Conservation (phyloP, 768 basidiomycete genomes). For the Filobasidium floriforme region DNA sequence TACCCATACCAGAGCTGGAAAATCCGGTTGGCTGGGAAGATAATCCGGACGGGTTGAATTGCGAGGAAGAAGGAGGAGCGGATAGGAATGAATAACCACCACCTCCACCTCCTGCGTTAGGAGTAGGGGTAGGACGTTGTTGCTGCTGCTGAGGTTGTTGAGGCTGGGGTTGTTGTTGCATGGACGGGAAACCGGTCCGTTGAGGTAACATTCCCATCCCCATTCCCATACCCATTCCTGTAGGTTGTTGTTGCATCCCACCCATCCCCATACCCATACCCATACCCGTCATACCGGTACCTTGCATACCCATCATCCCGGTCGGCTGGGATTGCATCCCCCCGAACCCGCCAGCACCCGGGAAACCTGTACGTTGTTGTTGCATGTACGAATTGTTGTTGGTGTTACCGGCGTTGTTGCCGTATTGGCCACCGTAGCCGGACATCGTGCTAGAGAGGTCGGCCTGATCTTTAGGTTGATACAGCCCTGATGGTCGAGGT, state of each 20-base stretch:
- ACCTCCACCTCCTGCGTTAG: too few relatives aligned
- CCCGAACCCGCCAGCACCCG: too few relatives aligned
- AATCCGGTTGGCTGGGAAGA: slow-evolving; percentile 24
- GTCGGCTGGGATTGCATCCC: neutral
- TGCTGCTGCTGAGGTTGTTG: slow-evolving; percentile 18
- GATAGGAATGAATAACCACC: slow-evolving; percentile 29
- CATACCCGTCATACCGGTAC: neutral
- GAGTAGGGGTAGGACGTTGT: neutral
- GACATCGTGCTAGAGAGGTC: too few relatives aligned
- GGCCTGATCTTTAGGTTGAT: too few relatives aligned
- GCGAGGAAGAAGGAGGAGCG: slow-evolving; percentile 34
- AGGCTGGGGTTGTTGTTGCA: slow-evolving; percentile 25
- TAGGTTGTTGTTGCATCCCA: neutral
- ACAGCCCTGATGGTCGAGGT: too few relatives aligned
- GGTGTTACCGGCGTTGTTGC: too few relatives aligned
- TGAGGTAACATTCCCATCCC: slow-evolving; percentile 31
- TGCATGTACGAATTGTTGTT: too few relatives aligned
- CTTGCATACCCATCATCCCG: neutral
- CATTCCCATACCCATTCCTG: slow-evolving; percentile 19
- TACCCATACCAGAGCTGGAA: slow-evolving; percentile 10
- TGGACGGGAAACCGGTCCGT: slow-evolving; percentile 32
- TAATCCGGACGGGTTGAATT: neutral
- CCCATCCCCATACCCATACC: too few relatives aligned
- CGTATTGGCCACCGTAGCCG: too few relatives aligned
- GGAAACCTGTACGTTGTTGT: too few relatives aligned